These are phyloP conservation scores for Guillardia theta DNA, from an alignment of 78 protist species.

Conservation along the genomic window DNA sequence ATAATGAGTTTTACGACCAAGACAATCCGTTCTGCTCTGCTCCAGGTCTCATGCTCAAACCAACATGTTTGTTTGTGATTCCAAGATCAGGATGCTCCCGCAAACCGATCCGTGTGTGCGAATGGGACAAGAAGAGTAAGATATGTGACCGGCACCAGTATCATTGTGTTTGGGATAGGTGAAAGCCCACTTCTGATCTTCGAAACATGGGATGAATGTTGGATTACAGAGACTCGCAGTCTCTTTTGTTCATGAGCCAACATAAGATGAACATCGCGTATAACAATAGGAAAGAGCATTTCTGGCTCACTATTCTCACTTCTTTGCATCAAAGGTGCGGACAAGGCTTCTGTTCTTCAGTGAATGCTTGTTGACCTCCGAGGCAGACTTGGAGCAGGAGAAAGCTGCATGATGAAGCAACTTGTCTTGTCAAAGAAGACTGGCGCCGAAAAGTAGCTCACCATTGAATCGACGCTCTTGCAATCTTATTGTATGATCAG, in stretches of 20 bases:
- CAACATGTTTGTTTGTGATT: no score
- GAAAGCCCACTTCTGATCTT: no score
- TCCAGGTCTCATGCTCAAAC: no score
- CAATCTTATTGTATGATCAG: no score
- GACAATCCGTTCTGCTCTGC: not conserved
- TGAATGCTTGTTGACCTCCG: no score
- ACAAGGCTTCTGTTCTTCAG: no score
- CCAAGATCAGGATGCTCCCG: slow-evolving; percentile 5
- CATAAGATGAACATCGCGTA: not conserved
- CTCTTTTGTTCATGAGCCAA: not conserved
- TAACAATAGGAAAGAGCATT: not conserved
- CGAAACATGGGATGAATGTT: not conserved
- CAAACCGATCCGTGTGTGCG: not conserved
- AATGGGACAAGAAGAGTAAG: not conserved
- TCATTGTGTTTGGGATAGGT: no score
- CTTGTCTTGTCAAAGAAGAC: not conserved
- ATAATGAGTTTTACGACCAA: not conserved
- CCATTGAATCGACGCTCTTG: no score
- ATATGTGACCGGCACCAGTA: not conserved
- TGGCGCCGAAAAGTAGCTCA: not conserved
- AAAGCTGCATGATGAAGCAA: not conserved
- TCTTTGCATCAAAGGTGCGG: not conserved
- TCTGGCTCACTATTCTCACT: not conserved
- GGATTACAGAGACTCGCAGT: not conserved
- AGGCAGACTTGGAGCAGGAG: not conserved